phyloP scores from a whole-genome alignment of 306 rosid species.

The Prinsepia uniflora region DNA sequence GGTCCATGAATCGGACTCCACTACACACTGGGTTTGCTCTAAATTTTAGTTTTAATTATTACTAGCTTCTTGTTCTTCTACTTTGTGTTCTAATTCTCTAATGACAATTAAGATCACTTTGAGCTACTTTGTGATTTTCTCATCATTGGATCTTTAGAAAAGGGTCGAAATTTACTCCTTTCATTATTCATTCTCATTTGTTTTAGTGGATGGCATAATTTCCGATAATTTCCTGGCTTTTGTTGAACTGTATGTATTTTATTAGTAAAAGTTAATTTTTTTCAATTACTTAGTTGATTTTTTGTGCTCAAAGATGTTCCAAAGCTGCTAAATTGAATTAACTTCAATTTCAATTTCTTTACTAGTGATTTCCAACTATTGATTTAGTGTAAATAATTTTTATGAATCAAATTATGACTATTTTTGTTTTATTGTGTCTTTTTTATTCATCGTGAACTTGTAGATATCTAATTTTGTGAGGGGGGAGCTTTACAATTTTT shows the following conservation, averaged over 20 bases:
- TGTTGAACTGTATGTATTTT: background rate
- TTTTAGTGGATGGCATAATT: background rate
- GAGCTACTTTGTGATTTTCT: background rate
- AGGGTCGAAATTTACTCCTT: background rate
- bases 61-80: slow-evolving; percentile 2
- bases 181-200: background rate
- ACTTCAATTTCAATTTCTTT: no score
- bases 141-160: background rate
- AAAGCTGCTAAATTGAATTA: background rate
- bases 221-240: background rate
- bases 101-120: slow-evolving; percentile 2
- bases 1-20: background rate
- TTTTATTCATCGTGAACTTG: background rate
- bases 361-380: background rate
- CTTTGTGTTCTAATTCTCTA: background rate
- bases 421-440: no score
- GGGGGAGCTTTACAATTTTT: no score
- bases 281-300: background rate
- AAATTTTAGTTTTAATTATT: slow-evolving; percentile 11
- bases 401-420: background rate
- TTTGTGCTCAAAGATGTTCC: background rate
- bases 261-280: background rate
- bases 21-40: slow-evolving; percentile 10
- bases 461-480: no score
- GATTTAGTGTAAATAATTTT: background rate